phyloP scores from a whole-genome alignment of 2,329 filamentous ascomycete species.

The Aspergillus sp. region DNA sequence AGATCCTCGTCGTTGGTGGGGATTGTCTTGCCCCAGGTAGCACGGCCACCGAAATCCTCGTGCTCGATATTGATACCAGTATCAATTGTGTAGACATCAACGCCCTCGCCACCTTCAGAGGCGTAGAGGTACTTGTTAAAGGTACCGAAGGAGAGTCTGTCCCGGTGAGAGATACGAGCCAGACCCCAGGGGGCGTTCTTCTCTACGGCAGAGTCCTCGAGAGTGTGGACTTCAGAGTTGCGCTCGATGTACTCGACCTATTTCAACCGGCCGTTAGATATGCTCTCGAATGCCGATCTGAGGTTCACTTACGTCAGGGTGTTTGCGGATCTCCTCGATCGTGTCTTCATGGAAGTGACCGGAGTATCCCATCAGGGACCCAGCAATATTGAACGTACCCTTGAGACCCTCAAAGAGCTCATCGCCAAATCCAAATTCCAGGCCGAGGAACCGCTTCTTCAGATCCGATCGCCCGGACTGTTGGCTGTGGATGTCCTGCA shows the following conservation, averaged over 20 bases:
- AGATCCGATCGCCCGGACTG: conserved; percentile 80
- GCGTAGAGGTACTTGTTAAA: conserved; percentile 99
- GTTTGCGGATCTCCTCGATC: conserved; percentile 90
- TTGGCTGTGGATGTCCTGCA: conserved; percentile 80
- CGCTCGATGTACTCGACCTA: conserved; percentile 97
- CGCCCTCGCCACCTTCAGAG: conserved; percentile 88
- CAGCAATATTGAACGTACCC: conserved; percentile 94
- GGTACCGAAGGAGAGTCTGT: conserved; percentile 81
- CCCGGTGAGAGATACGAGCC: conserved; percentile 94
- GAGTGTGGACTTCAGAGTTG: conserved; percentile 88
- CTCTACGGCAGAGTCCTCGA: conserved; percentile 69
- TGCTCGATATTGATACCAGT: conserved; percentile 93
- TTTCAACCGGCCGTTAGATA: background rate
- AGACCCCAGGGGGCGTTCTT: conserved; percentile 98
- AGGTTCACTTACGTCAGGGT: conserved; percentile 85
- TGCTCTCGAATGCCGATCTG: background rate
- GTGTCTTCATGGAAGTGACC: conserved; percentile 93
- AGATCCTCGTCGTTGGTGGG: conserved; percentile 80
- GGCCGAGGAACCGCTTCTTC: conserved; percentile 76
- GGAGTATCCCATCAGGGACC: conserved; percentile 84
- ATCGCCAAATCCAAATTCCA: conserved; percentile 65
- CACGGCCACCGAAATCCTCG: conserved; percentile 96
- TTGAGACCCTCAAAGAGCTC: conserved; percentile 79
- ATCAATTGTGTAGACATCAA: conserved; percentile 98
- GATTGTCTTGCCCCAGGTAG: conserved; percentile 96